A percentile compares a stretch with the other conserved stretches of the same genome.
These are phyloP conservation scores for Zelonia costaricensis DNA, from an alignment of 208 protist species.

Conservation along the genomic window DNA sequence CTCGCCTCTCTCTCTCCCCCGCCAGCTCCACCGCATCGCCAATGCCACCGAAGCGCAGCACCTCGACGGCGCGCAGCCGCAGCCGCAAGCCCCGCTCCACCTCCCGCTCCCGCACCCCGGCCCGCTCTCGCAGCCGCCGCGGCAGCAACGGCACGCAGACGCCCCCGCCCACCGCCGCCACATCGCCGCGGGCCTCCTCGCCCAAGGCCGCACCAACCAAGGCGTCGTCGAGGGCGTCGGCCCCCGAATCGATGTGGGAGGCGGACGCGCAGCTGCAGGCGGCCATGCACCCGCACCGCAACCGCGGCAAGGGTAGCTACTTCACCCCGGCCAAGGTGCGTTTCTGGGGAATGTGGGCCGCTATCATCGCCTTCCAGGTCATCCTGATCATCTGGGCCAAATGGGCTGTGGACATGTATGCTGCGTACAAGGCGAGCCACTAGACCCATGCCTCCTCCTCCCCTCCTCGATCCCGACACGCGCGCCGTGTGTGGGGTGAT, in stretches of 20 bases:
- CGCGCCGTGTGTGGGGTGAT: neutral
- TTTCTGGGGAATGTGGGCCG: conserved; percentile 50
- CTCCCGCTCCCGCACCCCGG: conserved; percentile 8
- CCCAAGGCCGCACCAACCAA: conserved; percentile 11
- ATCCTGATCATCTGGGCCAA: conserved; percentile 62
- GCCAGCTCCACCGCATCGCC: neutral
- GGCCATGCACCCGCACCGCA: conserved; percentile 47
- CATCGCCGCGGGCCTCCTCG: conserved; percentile 12
- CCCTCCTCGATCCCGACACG: neutral
- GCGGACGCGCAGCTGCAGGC: conserved; percentile 48
- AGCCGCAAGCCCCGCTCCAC: conserved; percentile 20
- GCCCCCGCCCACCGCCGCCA: neutral
- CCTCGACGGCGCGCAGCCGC: conserved; percentile 8
- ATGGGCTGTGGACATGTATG: conserved; percentile 64
- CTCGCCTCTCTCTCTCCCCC: neutral
- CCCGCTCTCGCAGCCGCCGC: conserved; percentile 18
- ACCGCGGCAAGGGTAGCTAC: conserved; percentile 13
- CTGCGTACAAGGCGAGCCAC: conserved; percentile 20
- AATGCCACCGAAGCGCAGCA: conserved; percentile 33
- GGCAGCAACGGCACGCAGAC: conserved; percentile 11
- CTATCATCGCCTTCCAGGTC: conserved; percentile 61
- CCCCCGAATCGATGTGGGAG: conserved; percentile 13
- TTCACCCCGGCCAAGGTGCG: conserved; percentile 7
- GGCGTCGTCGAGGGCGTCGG: neutral
- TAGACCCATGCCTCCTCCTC: neutral